Evolutionary conservation across 2,329 filamentous ascomycete genomes (phyloP).

Genomic region (Claviceps capensis): DNA sequence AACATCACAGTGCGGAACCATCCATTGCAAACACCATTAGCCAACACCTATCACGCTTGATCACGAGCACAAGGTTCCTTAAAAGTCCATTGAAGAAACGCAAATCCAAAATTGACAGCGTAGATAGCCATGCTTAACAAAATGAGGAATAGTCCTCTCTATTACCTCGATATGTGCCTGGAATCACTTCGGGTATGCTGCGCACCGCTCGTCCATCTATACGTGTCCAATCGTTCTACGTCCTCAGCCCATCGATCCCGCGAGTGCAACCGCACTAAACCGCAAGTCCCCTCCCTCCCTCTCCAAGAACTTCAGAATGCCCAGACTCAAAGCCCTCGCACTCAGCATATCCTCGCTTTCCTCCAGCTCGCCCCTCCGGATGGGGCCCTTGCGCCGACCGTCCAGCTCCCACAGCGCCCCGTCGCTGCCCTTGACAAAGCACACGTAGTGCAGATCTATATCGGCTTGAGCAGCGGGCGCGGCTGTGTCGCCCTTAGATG

Average conservation of each 20-base stretch:
- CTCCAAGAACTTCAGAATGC: slow-evolving; percentile 44
- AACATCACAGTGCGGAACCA: too few relatives aligned
- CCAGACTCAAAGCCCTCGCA: slow-evolving; percentile 58
- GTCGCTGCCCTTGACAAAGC: slow-evolving; percentile 67
- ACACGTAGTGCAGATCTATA: slow-evolving; percentile 92
- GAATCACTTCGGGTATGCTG: not conserved
- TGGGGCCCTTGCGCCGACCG: slow-evolving; percentile 42
- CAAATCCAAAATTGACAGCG: too few relatives aligned
- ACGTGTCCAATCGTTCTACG: not conserved
- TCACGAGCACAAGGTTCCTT: too few relatives aligned
- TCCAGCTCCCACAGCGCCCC: slow-evolving; percentile 50
- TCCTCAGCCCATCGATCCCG: slow-evolving; percentile 32
- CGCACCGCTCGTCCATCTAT: not conserved
- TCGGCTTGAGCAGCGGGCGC: slow-evolving; percentile 68
- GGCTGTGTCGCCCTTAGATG: slow-evolving; percentile 60
- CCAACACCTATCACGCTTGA: too few relatives aligned
- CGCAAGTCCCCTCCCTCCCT: slow-evolving; percentile 41
- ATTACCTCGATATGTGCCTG: not conserved
- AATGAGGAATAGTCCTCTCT: too few relatives aligned
- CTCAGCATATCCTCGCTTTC: slow-evolving; percentile 59
- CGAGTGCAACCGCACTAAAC: slow-evolving; percentile 45
- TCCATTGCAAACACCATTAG: too few relatives aligned
- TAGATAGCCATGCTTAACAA: too few relatives aligned
- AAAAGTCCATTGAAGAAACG: too few relatives aligned
- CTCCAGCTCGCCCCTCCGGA: slow-evolving; percentile 39